Base-by-base conservation (phyloP, 2,329 filamentous ascomycete species). In the Fusarium foetens region DNA sequence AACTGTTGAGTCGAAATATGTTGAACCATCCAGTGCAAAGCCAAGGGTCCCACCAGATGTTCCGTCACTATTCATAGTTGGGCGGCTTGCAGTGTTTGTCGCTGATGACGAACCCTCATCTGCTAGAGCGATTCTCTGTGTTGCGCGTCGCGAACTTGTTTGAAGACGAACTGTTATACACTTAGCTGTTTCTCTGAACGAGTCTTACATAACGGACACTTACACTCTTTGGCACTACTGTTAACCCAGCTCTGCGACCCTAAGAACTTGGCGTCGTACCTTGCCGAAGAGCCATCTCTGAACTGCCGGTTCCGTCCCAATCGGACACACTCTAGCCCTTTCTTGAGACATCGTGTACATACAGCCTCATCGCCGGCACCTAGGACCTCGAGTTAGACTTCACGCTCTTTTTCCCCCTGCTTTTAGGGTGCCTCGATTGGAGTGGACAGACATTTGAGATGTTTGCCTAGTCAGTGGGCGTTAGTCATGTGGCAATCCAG, bases 211-310 rank as follows among this genome's bases (percentile, higher is more conserved):
- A 1, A 0, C 4, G 0, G 5, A 1, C 2, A 38, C 63, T 29
- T 51, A 70, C 66, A 76, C 38, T 75, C 74, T n/a, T 62, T 74
- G 1, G 69, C 73, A 45, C 33, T 76, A 9, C 73, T 74, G 11
- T 63, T 76, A 0, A 75, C 73, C 73, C 73, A 75, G 6, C 12
- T 75, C 25, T 75, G 71, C 5, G 69, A 57, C 1, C 69, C 62
- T 3, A 64, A 65, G 21, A 75, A 75, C 19, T 74, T 74, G 8
- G 69, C 71, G 6, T 75, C 73, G 25, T 75, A 75, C 23, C 74
- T 75, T n/a, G 73, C 73, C 0, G 73, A 76, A 0, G 73, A 75
- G 4, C 73, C 73, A 35, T 75, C 53, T 16, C 69, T 65, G 33
- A 75, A 75, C 6, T 48, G 59, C 1, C 69, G 59, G 10, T 42